phyloP scores from a whole-genome alignment of 2,329 filamentous ascomycete genomes.

The Microsporum ferrugineum region DNA sequence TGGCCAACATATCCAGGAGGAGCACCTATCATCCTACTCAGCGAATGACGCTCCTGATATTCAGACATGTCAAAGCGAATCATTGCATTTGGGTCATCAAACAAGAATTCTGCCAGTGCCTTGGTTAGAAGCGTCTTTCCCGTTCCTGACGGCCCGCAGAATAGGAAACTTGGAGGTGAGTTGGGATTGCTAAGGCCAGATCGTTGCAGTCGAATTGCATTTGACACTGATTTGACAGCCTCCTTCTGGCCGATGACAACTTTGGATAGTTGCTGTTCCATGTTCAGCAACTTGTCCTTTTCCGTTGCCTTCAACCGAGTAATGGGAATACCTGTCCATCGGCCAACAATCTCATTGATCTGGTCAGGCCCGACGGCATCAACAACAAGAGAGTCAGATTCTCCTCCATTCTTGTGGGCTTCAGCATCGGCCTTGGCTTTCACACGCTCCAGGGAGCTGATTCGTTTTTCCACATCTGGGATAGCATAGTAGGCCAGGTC shows the following conservation, averaged over 20 bases:
- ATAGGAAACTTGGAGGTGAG: constrained; percentile 93
- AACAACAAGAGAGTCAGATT: constrained; percentile 63
- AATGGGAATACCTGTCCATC: constrained; percentile 97
- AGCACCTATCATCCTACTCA: constrained; percentile 95
- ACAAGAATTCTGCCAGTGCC: constrained; percentile 91
- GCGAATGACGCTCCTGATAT: constrained; percentile 91
- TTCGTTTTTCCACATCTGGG: constrained; percentile 73
- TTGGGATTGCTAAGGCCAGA: constrained; percentile 93
- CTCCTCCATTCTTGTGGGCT: constrained; percentile 48
- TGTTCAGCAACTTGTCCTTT: constrained; percentile 95
- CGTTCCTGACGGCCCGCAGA: constrained; percentile 95
- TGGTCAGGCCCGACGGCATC: constrained; percentile 93
- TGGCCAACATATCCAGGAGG: constrained; percentile 96
- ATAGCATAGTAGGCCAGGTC: constrained; percentile 97
- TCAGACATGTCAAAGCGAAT: constrained; percentile 99
- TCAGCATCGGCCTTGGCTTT: constrained; percentile 68
- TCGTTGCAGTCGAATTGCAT: constrained; percentile 87
- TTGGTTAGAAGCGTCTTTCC: constrained; percentile 97
- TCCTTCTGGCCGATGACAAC: constrained; percentile 90
- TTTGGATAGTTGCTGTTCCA: constrained; percentile 77
- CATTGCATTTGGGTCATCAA: constrained; percentile 95
- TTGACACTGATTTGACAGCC: constrained; percentile 83
- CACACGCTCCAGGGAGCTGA: constrained; percentile 68
- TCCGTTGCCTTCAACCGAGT: constrained; percentile 88
- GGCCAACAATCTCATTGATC: constrained; percentile 95